Conservation (phyloP, 2,329 filamentous ascomycete genomes). For the Colletotrichum tabaci region DNA sequence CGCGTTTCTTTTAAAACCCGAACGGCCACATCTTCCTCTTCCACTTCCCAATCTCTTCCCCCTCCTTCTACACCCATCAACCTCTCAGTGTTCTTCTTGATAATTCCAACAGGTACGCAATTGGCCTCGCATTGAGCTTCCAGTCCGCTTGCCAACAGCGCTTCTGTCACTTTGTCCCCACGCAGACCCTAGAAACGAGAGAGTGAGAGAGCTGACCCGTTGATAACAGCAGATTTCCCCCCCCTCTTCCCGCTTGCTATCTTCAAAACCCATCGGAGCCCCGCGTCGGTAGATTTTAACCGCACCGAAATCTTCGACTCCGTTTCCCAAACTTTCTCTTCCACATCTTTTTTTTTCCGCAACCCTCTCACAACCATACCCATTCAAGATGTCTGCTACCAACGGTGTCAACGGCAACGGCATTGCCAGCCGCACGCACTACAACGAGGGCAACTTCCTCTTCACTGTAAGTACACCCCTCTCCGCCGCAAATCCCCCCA, state of each 20-base stretch:
- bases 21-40: slow-evolving; percentile 35
- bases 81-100: slow-evolving; percentile 1
- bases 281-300: slow-evolving; percentile 43
- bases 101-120: slow-evolving; percentile 21
- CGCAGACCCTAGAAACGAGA: slow-evolving; percentile 2
- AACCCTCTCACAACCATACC: slow-evolving; percentile 43
- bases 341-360: slow-evolving; percentile 41
- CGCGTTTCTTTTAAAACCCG: slow-evolving; percentile 42
- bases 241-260: slow-evolving; percentile 31
- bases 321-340: slow-evolving; percentile 48
- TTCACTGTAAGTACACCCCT: slow-evolving; percentile 75
- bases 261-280: slow-evolving; percentile 49
- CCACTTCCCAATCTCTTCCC: slow-evolving; percentile 34
- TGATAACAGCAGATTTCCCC: slow-evolving; percentile 20
- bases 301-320: slow-evolving; percentile 45
- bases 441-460: slow-evolving; percentile 81
- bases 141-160: not conserved
- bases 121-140: slow-evolving; percentile 23
- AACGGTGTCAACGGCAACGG: slow-evolving; percentile 62
- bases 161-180: slow-evolving; percentile 5
- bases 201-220: slow-evolving; percentile 24
- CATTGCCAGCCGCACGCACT: slow-evolving; percentile 59
- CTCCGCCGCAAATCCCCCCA: not conserved
- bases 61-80: slow-evolving; percentile 21
- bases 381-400: slow-evolving; percentile 70